phyloP scores from a whole-genome alignment of 2,329 filamentous ascomycete genomes.

The Trichophyton simii region DNA sequence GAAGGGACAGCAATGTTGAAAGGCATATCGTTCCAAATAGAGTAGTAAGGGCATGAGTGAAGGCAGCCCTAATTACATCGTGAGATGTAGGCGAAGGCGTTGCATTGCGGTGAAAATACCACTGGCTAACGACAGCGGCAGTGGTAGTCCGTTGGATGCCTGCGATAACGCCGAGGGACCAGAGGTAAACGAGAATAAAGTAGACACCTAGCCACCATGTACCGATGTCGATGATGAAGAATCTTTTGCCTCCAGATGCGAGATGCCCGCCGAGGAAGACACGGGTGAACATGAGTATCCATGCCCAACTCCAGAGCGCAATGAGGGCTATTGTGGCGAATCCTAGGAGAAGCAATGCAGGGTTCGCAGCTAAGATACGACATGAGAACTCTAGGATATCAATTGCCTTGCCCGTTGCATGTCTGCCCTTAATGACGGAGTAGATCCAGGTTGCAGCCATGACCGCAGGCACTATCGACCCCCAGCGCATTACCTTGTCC shows the following conservation, averaged over 20 bases:
- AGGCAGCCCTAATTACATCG: constrained; percentile 70
- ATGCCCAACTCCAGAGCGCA: constrained; percentile 85
- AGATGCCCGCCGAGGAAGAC: constrained; percentile 90
- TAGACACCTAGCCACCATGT: constrained; percentile 93
- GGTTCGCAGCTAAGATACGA: constrained; percentile 72
- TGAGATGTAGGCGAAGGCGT: constrained; percentile 63
- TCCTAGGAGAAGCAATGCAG: constrained; percentile 71
- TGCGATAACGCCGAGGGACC: constrained; percentile 78
- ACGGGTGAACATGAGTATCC: constrained; percentile 92
- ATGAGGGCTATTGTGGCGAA: constrained; percentile 62
- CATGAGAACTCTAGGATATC: constrained; percentile 87
- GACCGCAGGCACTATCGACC: constrained; percentile 61
- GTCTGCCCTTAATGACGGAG: constrained; percentile 65
- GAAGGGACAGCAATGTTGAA: constrained; percentile 66
- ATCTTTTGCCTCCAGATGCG: constrained; percentile 38
- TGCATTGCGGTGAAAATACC: constrained; percentile 93
- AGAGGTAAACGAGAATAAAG: constrained; percentile 89
- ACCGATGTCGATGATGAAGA: constrained; percentile 73
- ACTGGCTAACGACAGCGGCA: constrained; percentile 90
- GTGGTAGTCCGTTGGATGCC: constrained; percentile 84
- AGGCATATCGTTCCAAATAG: constrained; percentile 88
- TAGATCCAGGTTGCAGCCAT: constrained; percentile 71
- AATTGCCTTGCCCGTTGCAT: constrained; percentile 69
- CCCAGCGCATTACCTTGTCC: constrained; percentile 78
- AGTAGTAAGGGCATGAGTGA: constrained; percentile 68